Evolutionary conservation across 805 yeast species (phyloP), one percentile per base, ranked within the genome.

Genomic region (Candida orba): DNA sequence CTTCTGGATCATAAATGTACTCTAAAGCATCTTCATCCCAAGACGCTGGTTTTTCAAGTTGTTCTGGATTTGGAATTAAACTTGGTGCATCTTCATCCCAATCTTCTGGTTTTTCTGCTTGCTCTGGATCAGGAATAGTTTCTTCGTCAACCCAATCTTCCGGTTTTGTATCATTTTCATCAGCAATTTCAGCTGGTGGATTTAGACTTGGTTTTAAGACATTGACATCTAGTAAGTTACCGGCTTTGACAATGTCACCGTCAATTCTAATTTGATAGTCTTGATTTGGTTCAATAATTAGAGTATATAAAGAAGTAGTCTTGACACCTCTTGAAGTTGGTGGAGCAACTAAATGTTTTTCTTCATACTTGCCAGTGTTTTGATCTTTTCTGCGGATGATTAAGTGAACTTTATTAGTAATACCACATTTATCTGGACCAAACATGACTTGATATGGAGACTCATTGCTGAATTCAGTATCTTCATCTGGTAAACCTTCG

Each of bases 361-460:
- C 89, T 59, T 81, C 84, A 47, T 71, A 68, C 47, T 67, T 71
- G 6, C 78, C 80, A 23, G 78, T 69, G 23, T 56, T 47, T 37
- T 78, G 80, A 59, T 76, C 73, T 53, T 71, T 69, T 53, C 84
- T 73, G 45, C 72, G 75, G 47, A 88, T 56, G 44, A 88, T 84
- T 52, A 89, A 77, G 57, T 85, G 95, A 30, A 90, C 81, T 63
- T 79, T 84, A 66, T 88, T 85, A 37, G 82, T 74, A 42, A 78
- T 59, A 3, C 95, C 95, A 66, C 97, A 90, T 60, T 75, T 78
- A 64, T 90, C 97, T 36, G 97, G 97, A 18, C 97, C 97, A 67
- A 90, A 90, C 91, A 90, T 84, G 50, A 90, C 66, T 62, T 84
- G 88, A 65, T 83, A 87, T 2, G 89, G 85, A 4, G 95, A 73